These are phyloP conservation scores for Achaetomiella virescens DNA, from an alignment of 495 filamentous ascomycete genomes.

Conservation along the genomic window DNA sequence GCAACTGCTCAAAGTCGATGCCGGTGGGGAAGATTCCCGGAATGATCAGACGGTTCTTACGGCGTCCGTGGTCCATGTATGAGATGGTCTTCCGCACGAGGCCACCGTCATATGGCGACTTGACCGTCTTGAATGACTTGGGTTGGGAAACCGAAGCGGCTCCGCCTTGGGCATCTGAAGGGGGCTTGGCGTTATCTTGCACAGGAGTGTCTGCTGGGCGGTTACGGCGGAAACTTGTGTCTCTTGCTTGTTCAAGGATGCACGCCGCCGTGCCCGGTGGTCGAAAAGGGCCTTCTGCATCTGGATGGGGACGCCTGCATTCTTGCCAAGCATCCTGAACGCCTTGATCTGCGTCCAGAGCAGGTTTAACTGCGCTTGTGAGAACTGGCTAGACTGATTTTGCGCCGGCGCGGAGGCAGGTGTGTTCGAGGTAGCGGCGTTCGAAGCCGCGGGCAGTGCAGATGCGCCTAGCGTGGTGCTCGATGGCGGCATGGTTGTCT, in stretches of 20 bases:
- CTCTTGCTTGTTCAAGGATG: slow-evolving; percentile 51
- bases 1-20: slow-evolving; percentile 73
- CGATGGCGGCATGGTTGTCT: slow-evolving; percentile 29
- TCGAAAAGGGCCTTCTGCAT: slow-evolving; percentile 72
- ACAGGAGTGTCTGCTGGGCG: slow-evolving; percentile 45
- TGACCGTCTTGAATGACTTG: slow-evolving; percentile 50
- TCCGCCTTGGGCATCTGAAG: slow-evolving; percentile 25
- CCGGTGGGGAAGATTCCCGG: slow-evolving; percentile 84
- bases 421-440: slow-evolving; percentile 37
- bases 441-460: slow-evolving; percentile 30
- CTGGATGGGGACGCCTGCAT: slow-evolving; percentile 64
- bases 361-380: slow-evolving; percentile 61
- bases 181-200: slow-evolving; percentile 42
- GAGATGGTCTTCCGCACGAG: slow-evolving; percentile 54
- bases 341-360: slow-evolving; percentile 73
- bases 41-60: slow-evolving; percentile 67
- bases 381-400: slow-evolving; percentile 44
- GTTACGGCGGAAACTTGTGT: slow-evolving; percentile 32
- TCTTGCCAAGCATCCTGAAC: slow-evolving; percentile 77
- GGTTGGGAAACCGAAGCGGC: slow-evolving; percentile 24
- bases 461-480: slow-evolving; percentile 30
- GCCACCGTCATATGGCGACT: slow-evolving; percentile 55
- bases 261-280: slow-evolving; percentile 57
- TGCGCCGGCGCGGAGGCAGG: slow-evolving; percentile 13
- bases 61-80: slow-evolving; percentile 68